Evolutionary conservation across 2,329 filamentous ascomycete species (phyloP).

Genomic region (Meredithiella fracta): DNA sequence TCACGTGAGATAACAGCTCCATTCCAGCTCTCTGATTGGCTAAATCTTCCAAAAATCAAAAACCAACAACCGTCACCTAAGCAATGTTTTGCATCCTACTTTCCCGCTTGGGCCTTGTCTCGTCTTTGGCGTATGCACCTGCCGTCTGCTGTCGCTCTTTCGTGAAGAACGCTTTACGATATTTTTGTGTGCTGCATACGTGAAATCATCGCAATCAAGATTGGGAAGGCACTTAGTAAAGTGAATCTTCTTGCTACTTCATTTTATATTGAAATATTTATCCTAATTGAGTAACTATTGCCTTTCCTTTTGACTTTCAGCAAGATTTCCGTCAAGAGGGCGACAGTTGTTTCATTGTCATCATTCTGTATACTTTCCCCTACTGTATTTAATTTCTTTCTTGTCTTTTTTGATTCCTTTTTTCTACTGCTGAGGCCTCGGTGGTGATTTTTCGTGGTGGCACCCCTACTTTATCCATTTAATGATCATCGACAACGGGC

Average conservation of each 20-base stretch:
- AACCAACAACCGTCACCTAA: not conserved
- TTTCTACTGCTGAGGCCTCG: too few species aligned
- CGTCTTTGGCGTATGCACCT: not conserved
- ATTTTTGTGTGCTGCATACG: not conserved
- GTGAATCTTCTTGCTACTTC: too few species aligned
- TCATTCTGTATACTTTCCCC: not conserved
- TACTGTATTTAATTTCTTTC: conserved; percentile 3
- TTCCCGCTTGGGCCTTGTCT: conserved; percentile 4
- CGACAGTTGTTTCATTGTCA: too few species aligned
- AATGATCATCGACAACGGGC: not conserved
- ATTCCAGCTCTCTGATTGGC: conserved; percentile 5
- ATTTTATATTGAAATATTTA: too few species aligned
- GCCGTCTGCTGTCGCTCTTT: not conserved
- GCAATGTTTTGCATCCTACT: conserved; percentile 5
- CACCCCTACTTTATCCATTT: not conserved
- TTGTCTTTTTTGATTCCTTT: not conserved
- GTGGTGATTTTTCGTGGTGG: too few species aligned
- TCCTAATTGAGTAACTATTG: too few species aligned
- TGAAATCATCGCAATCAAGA: conserved; percentile 5
- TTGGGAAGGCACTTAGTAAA: too few species aligned
- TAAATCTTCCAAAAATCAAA: not conserved
- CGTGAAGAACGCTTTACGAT: not conserved
- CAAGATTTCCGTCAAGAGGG: too few species aligned
- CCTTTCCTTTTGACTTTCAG: too few species aligned
- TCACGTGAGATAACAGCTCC: conserved; percentile 1